Evolutionary conservation across 495 filamentous ascomycete species (phyloP), one percentile per base, ranked within the genome.

Genomic region (Lasiosphaeriaceae sp.): DNA sequence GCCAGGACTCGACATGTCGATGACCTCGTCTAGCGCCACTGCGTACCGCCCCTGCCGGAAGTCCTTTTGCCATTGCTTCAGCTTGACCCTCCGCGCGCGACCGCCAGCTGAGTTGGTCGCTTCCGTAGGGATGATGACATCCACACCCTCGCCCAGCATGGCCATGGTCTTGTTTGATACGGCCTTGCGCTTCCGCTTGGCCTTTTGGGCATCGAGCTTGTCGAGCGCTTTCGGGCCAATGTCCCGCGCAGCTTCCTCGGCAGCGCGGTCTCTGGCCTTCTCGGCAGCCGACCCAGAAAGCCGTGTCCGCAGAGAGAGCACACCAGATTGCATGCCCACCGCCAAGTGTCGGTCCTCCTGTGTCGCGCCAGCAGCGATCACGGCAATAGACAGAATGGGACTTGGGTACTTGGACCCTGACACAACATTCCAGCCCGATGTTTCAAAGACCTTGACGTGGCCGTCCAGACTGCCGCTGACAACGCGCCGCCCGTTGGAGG

Each of bases 391-490:
- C 2, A 97, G 82, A 57, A 99, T 87, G 0, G 95, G 94, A 0
- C 87, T 85, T 0, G 90, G 86, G 73, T 97, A 99, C 70, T 97
- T 97, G 50, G 88, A 85, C 35, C 90, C 92, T 24, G 89, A 85
- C 3, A 96, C 91, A 5, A 97, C 85, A 66, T 96, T 93, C 95
- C 95, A 99, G 24, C 79, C 83, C 0, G 83, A 83, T 1, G 92
- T 94, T 72, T 97, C 93, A 60, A 93, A 96, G 37, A 97, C 82
- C 75, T 99, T 99, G 71, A 99, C 82, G 67, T 97, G 94, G 14
- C 95, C 95, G 70, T 99, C 94, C 31, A 99, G 77, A 16, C 85
- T 88, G 69, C 90, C 95, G 66, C 83, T 90, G 56, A 99, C 81
- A 47, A 99, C 77, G 45, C 95, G 82, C 7, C 84, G 83, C 17